phyloP scores from a whole-genome alignment of 208 protist genomes.

The Trypanosoma boissoni region DNA sequence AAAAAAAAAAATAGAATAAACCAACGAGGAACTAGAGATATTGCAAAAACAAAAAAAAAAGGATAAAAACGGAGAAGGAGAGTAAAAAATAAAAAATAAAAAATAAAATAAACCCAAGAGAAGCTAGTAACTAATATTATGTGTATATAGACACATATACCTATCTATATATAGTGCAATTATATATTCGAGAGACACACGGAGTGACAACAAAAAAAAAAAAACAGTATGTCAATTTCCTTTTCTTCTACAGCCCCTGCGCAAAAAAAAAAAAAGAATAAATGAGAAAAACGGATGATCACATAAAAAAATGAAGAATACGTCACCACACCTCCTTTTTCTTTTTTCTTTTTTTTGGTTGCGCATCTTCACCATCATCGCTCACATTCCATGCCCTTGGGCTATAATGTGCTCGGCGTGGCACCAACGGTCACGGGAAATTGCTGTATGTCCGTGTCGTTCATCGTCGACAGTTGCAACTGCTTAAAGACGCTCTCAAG shows the following conservation, averaged over 20 bases:
- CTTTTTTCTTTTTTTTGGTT: background rate
- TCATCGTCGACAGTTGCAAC: constrained; percentile 45
- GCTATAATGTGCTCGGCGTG: constrained; percentile 21
- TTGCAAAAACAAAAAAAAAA: background rate
- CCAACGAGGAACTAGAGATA: background rate
- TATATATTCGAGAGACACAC: too few species aligned
- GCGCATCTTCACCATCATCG: background rate
- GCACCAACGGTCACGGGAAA: constrained; percentile 25
- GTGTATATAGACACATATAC: too few species aligned
- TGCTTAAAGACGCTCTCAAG: constrained; percentile 86
- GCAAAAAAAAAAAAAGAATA: too few species aligned
- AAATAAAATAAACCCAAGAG: background rate
- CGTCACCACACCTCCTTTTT: background rate
- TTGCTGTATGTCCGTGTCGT: constrained; percentile 20
- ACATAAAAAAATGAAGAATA: too few species aligned
- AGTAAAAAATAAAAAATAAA: constrained; percentile 12
- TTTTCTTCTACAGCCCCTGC: too few species aligned
- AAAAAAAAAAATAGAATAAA: background rate
- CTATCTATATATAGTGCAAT: too few species aligned
- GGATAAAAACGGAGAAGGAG: constrained; percentile 10
- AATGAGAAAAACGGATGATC: too few species aligned
- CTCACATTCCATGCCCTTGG: background rate
- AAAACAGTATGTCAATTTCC: too few species aligned
- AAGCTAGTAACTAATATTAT: background rate
- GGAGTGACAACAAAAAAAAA: too few species aligned